A percentile compares a stretch with the other conserved stretches of the same genome.
These are phyloP conservation scores for Aspergillus pseudoviridinutans DNA, from an alignment of 2,329 filamentous ascomycete species.

Conservation along the genomic window DNA sequence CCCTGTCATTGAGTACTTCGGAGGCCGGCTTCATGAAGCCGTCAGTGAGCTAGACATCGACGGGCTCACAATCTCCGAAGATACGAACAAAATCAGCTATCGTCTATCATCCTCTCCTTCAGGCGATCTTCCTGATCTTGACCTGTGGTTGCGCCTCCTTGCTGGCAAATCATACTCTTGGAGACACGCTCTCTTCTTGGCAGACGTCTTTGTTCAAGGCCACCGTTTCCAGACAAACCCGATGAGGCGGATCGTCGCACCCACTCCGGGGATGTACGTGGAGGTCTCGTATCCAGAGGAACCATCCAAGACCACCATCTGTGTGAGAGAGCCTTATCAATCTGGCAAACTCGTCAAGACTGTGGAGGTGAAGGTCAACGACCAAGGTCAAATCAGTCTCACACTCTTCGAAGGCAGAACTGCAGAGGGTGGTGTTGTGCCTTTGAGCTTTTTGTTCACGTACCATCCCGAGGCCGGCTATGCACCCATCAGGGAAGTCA, in stretches of 20 bases:
- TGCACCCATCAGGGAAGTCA: constrained; percentile 94
- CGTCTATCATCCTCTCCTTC: constrained; percentile 73
- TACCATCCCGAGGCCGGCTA: constrained; percentile 96
- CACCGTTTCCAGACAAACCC: constrained; percentile 98
- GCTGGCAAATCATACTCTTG: constrained; percentile 84
- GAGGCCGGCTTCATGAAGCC: constrained; percentile 71
- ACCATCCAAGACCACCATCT: constrained; percentile 76
- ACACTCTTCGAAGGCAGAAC: constrained; percentile 93
- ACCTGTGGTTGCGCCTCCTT: constrained; percentile 83
- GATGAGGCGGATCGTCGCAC: constrained; percentile 84
- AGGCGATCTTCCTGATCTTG: constrained; percentile 69
- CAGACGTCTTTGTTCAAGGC: constrained; percentile 90
- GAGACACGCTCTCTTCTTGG: constrained; percentile 90
- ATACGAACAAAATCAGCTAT: constrained; percentile 76
- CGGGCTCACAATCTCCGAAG: constrained; percentile 76
- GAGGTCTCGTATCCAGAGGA: constrained; percentile 82
- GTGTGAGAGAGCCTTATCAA: constrained; percentile 79
- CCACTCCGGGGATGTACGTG: constrained; percentile 79
- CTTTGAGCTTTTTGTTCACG: constrained; percentile 79
- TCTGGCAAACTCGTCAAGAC: constrained; percentile 85
- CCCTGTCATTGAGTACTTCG: constrained; percentile 90
- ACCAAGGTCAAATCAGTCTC: constrained; percentile 75
- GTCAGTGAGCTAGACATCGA: constrained; percentile 75
- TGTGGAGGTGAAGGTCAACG: constrained; percentile 73
- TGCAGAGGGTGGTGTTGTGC: constrained; percentile 74